Base-by-base conservation (phyloP, 192 early-diverging fungal species). In the Rhizoclosmatium sp. region DNA sequence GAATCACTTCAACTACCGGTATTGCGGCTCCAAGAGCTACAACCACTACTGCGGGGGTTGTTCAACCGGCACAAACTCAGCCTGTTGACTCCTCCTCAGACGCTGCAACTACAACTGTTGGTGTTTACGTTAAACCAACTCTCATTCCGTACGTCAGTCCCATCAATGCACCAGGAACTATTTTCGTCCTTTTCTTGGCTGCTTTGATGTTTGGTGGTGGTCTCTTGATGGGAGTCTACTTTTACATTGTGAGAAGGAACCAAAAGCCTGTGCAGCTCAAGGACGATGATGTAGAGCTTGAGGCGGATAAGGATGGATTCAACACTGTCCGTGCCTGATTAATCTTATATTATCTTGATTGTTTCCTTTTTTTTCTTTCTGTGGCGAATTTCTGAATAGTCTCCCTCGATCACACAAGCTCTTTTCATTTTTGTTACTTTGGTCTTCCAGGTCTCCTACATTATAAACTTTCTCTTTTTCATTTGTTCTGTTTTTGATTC, bases 121-220 rank as follows among this genome's bases (percentile, higher is more conserved):
- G 21, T 31, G 10, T 71, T 0, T 19, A 21, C 23, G 54, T n/a
- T 0, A 71, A 46, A 71, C 21, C 16, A 16, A 9, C 54, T 4
- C 7, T 14, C 16, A 61, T 62, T 59, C 59, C 69, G 0, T 62
- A 62, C 54, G 31, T 75, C 45, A 66, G 62, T 47, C 49, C 75
- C 3, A n/a, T 67, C 62, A 76, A 54, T 47, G 75, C 75, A 10
- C 75, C 75, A 4, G 75, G 75, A 56, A 76, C 54, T 5, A 76
- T 76, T 12, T 21, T 76, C 47, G 58, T 76, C 4, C 41, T 76
- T 56, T 39, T 23, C 23, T 7, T 76, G 9, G 49, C 12, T 3
- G 31, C 44, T 31, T 40, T n/a, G 16, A 3, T 76, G 41, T 48
- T 76, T 41, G 23, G 65, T 21, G 75, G 75, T 2, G 75, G 54